Evolutionary conservation across 352 stramenopile species (phyloP).

Genomic region (Phytophthora cajani): DNA sequence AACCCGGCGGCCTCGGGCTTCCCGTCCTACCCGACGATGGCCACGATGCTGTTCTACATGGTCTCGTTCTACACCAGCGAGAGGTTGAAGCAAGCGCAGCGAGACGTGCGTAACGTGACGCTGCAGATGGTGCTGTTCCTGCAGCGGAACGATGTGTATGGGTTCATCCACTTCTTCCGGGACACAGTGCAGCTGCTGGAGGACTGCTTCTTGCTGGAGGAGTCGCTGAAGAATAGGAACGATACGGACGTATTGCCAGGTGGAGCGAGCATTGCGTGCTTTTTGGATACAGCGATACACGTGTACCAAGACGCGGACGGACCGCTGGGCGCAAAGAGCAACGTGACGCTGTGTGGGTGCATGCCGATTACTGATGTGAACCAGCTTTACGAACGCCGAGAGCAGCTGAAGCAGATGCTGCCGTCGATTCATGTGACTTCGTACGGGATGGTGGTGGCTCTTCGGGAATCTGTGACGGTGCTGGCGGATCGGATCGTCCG

Average conservation of each 20-base stretch:
- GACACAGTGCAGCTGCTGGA: slow-evolving; percentile 61
- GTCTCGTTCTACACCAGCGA: slow-evolving; percentile 70
- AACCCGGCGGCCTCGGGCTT: slow-evolving; percentile 28
- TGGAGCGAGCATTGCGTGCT: slow-evolving; percentile 49
- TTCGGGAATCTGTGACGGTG: slow-evolving; percentile 44
- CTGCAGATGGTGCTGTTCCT: slow-evolving; percentile 66
- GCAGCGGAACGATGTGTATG: slow-evolving; percentile 57
- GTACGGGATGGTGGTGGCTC: slow-evolving; percentile 39
- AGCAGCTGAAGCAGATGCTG: slow-evolving; percentile 60
- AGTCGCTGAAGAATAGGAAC: slow-evolving; percentile 45
- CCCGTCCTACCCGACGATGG: slow-evolving; percentile 55
- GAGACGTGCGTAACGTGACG: slow-evolving; percentile 53
- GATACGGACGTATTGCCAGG: slow-evolving; percentile 21
- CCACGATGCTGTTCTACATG: slow-evolving; percentile 80
- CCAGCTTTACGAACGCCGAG: slow-evolving; percentile 38
- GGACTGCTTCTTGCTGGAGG: slow-evolving; percentile 66
- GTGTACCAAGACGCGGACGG: slow-evolving; percentile 70
- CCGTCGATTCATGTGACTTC: slow-evolving; percentile 55
- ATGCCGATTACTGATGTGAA: slow-evolving; percentile 39
- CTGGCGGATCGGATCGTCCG: slow-evolving; percentile 42
- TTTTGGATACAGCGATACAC: slow-evolving; percentile 66
- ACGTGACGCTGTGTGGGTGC: slow-evolving; percentile 52
- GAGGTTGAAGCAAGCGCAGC: slow-evolving; percentile 42
- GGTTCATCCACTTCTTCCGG: slow-evolving; percentile 71
- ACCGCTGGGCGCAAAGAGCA: slow-evolving; percentile 44